A percentile compares a stretch with the other conserved stretches of the same genome.
Conservation (phyloP, 306 rosid species). For the Prinsepia uniflora region DNA sequence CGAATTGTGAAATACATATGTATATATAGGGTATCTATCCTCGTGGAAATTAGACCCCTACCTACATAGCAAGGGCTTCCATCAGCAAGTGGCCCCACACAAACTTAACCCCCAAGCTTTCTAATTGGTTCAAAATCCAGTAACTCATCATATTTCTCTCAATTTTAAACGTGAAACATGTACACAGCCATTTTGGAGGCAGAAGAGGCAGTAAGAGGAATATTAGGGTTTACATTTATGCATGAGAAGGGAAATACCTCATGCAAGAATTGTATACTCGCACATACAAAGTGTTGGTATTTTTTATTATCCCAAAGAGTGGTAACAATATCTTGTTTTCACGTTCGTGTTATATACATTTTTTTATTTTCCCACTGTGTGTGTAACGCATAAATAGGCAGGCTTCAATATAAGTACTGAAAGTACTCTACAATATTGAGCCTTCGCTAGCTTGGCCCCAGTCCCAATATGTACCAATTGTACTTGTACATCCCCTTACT, state of each 20-base stretch:
- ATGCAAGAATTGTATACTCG: too few species aligned
- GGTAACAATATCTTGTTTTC: too few species aligned
- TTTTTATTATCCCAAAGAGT: too few species aligned
- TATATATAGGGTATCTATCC: background rate
- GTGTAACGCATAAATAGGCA: too few species aligned
- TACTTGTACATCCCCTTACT: too few species aligned
- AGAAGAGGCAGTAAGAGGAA: background rate
- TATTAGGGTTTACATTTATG: background rate
- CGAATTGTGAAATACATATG: constrained; percentile 2
- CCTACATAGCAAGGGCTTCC: background rate
- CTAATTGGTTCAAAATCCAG: background rate
- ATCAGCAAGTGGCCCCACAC: constrained; percentile 6
- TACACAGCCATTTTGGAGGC: background rate
- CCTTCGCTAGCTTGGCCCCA: too few species aligned
- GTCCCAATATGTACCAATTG: too few species aligned
- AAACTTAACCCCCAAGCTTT: background rate
- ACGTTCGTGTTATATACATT: too few species aligned
- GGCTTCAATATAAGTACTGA: too few species aligned
- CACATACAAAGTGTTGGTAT: background rate
- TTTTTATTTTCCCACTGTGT: too few species aligned
- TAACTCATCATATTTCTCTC: background rate
- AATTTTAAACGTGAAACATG: background rate
- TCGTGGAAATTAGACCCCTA: constrained; percentile 3
- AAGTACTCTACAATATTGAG: too few species aligned
- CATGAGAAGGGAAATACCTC: constrained; percentile 8